phyloP scores from a whole-genome alignment of 768 basidiomycete genomes.

The Aureoboletus auriporus region DNA sequence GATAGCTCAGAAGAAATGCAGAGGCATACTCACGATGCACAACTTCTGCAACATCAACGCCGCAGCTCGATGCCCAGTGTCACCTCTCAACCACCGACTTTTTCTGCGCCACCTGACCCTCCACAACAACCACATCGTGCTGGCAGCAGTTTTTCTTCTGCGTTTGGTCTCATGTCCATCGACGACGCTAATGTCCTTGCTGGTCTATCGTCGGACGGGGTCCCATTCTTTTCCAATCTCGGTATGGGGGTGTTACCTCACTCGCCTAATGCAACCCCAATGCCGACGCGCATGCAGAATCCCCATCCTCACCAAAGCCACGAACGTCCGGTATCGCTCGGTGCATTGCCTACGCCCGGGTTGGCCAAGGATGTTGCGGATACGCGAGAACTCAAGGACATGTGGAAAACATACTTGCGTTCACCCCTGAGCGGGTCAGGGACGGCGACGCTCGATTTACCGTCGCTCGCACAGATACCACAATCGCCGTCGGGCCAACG shows the following conservation, averaged over 20 bases:
- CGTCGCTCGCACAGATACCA: conserved; percentile 15
- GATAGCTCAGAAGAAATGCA: conserved; percentile 29
- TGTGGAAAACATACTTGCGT: conserved; percentile 73
- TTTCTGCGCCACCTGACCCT: neutral
- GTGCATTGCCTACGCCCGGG: conserved; percentile 31
- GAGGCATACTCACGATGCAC: conserved; percentile 9
- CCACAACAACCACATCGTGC: conserved; percentile 11
- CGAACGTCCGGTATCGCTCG: conserved; percentile 24
- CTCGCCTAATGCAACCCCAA: conserved; percentile 48
- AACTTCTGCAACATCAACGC: conserved; percentile 16
- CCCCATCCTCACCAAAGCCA: conserved; percentile 11
- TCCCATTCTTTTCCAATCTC: conserved; percentile 55
- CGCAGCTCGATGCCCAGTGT: conserved; percentile 13
- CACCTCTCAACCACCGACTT: conserved; percentile 7
- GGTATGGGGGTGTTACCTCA: conserved; percentile 25
- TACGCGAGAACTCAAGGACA: conserved; percentile 54
- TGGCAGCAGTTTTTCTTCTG: conserved; percentile 47
- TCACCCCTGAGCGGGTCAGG: conserved; percentile 51
- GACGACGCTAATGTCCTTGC: conserved; percentile 71
- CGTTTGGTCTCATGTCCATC: conserved; percentile 73
- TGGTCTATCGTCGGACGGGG: conserved; percentile 51
- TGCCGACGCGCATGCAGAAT: conserved; percentile 34
- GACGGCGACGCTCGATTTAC: conserved; percentile 6
- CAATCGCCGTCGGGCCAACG: conserved; percentile 28
- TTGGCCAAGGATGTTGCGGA: conserved; percentile 32